phyloP scores from a whole-genome alignment of 2,329 filamentous ascomycete genomes.

The Delphinella strobiligena region DNA sequence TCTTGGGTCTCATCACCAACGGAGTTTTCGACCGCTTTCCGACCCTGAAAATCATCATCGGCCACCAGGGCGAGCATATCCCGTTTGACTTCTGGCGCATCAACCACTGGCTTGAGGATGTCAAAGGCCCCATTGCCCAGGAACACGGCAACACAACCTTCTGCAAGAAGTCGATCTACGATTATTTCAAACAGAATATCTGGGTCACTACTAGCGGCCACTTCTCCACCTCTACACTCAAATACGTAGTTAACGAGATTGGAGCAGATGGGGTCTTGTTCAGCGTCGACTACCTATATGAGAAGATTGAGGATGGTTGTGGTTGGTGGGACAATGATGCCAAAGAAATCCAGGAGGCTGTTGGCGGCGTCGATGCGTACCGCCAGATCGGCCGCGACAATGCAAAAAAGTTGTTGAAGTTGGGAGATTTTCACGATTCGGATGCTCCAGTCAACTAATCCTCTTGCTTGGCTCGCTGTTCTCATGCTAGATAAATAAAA shows the following conservation, averaged over 20 bases:
- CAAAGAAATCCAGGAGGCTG: neutral
- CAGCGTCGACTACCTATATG: conserved; percentile 20
- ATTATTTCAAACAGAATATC: conserved; percentile 44
- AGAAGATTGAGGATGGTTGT: conserved; percentile 18
- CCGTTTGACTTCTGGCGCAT: conserved; percentile 40
- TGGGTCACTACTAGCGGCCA: conserved; percentile 47
- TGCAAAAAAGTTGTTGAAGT: conserved; percentile 18
- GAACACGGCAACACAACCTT: conserved; percentile 19
- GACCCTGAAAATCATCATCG: conserved; percentile 35
- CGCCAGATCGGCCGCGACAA: conserved; percentile 19
- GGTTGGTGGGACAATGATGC: conserved; percentile 16
- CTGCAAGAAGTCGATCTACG: conserved; percentile 36
- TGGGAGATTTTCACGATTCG: conserved; percentile 8
- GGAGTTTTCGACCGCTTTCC: conserved; percentile 39
- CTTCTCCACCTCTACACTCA: conserved; percentile 41
- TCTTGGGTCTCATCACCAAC: conserved; percentile 40
- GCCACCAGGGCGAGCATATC: conserved; percentile 38
- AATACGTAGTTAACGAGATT: conserved; percentile 38
- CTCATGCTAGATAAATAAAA: too few relatives aligned
- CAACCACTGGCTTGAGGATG: conserved; percentile 41
- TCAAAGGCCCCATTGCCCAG: conserved; percentile 36
- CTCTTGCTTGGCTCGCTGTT: too few relatives aligned
- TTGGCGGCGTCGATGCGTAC: conserved; percentile 8
- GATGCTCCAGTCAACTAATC: too few relatives aligned
- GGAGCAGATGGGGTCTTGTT: conserved; percentile 22